phyloP scores from a whole-genome alignment of 805 yeast genomes.

The Candida rishiriensis region DNA sequence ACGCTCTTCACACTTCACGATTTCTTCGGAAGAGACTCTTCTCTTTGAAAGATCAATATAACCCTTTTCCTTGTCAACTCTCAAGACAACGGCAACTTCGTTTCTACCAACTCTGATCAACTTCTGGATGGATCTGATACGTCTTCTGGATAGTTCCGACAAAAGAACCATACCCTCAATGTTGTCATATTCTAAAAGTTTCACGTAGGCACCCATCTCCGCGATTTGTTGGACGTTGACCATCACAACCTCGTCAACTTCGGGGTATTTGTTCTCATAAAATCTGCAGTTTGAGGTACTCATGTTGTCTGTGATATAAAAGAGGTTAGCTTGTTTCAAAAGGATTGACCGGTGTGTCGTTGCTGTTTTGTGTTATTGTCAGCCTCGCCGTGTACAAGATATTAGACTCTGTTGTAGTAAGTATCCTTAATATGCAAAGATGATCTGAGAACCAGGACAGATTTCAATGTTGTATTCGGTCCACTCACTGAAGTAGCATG shows the following conservation, averaged over 20 bases:
- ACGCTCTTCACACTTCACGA: constrained; percentile 94
- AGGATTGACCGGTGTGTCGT: no score
- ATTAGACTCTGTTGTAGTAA: neutral
- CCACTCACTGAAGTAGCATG: no score
- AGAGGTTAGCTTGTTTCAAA: no score
- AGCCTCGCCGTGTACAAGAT: no score
- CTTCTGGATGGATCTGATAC: constrained; percentile 96
- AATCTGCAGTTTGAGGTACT: constrained; percentile 90
- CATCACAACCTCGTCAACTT: constrained; percentile 98
- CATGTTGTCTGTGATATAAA: constrained; percentile 37
- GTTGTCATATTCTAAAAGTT: constrained; percentile 92
- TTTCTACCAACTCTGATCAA: constrained; percentile 97
- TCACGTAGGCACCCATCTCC: constrained; percentile 99
- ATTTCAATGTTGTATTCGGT: neutral
- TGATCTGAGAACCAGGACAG: neutral
- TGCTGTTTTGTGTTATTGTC: no score
- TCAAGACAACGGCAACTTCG: constrained; percentile 94
- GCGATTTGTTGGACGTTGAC: constrained; percentile 98
- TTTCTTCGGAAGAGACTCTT: constrained; percentile 97
- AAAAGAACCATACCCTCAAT: constrained; percentile 98
- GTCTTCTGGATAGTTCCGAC: constrained; percentile 95
- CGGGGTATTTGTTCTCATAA: constrained; percentile 97
- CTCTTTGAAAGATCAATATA: constrained; percentile 96
- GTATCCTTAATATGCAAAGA: neutral
- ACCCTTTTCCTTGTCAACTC: constrained; percentile 98